phyloP scores from a whole-genome alignment of 2,329 filamentous ascomycete genomes.

The Eurotiales sp. region DNA sequence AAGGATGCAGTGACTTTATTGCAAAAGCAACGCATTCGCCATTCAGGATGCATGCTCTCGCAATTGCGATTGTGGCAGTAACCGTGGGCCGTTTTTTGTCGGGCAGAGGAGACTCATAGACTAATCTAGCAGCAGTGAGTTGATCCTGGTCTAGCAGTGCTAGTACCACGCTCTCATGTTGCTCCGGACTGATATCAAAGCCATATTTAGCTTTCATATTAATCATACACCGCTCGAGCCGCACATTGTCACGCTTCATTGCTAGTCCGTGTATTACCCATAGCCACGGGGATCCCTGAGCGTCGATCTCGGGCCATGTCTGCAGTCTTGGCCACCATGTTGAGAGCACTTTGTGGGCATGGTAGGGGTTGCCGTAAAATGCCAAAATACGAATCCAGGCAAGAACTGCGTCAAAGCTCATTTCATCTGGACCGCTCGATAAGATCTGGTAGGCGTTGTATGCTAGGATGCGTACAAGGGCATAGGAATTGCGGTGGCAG shows the following conservation, averaged over 20 bases:
- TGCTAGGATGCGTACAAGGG: constrained; percentile 38
- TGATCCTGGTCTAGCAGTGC: constrained; percentile 61
- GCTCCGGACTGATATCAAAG: constrained; percentile 44
- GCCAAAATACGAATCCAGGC: constrained; percentile 51
- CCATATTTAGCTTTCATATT: constrained; percentile 48
- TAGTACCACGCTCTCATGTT: constrained; percentile 52
- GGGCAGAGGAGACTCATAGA: constrained; percentile 59
- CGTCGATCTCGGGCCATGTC: constrained; percentile 16
- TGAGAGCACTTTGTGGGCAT: constrained; percentile 49
- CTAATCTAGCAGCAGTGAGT: constrained; percentile 60
- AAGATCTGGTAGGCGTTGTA: constrained; percentile 32
- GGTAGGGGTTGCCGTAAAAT: constrained; percentile 52
- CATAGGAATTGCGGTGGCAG: constrained; percentile 34
- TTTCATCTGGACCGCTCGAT: constrained; percentile 30
- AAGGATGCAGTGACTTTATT: constrained; percentile 53
- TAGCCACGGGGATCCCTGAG: constrained; percentile 41
- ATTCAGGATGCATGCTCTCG: constrained; percentile 60
- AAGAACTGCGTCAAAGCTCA: constrained; percentile 36
- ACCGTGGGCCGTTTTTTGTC: constrained; percentile 40
- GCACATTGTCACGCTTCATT: constrained; percentile 53
- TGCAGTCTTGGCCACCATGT: constrained; percentile 36
- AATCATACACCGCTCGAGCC: constrained; percentile 55
- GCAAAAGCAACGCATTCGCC: constrained; percentile 62
- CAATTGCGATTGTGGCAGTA: constrained; percentile 51
- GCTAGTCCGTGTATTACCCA: constrained; percentile 60